Conservation (phyloP, 305 asterid species). For the Solanum hybrid region DNA sequence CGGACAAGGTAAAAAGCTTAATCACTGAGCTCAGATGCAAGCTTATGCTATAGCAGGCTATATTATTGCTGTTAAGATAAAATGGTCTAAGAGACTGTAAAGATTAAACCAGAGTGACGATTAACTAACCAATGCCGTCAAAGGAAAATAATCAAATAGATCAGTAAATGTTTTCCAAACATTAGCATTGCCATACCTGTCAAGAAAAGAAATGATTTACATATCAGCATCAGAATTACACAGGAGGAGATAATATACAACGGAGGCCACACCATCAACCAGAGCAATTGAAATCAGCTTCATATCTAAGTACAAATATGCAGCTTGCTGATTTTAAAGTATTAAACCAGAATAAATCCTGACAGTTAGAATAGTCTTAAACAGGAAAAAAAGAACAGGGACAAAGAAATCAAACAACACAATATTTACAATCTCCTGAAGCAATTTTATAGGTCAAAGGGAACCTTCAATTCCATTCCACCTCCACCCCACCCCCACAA, state of each 20-base stretch:
- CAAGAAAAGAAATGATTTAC: constrained; percentile 2
- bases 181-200: constrained; percentile 91
- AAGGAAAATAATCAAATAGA: constrained; percentile 89
- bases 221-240: not conserved
- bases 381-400: not conserved
- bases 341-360: not conserved
- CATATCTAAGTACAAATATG: not conserved
- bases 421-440: not conserved
- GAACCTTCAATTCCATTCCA: not conserved
- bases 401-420: not conserved
- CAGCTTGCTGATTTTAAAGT: not conserved
- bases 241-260: not conserved
- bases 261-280: not conserved
- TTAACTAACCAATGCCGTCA: constrained; percentile 88
- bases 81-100: not conserved
- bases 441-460: not conserved
- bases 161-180: constrained; percentile 97
- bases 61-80: not conserved
- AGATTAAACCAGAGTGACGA: not conserved
- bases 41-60: not conserved
- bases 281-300: not conserved
- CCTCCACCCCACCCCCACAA: not conserved
- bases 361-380: not conserved
- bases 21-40: not conserved
- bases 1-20: not conserved